A percentile compares a stretch with the other conserved stretches of the same genome.
Conservation (phyloP, 116 monocot genomes). For the Phalaenopsis hybrid region DNA sequence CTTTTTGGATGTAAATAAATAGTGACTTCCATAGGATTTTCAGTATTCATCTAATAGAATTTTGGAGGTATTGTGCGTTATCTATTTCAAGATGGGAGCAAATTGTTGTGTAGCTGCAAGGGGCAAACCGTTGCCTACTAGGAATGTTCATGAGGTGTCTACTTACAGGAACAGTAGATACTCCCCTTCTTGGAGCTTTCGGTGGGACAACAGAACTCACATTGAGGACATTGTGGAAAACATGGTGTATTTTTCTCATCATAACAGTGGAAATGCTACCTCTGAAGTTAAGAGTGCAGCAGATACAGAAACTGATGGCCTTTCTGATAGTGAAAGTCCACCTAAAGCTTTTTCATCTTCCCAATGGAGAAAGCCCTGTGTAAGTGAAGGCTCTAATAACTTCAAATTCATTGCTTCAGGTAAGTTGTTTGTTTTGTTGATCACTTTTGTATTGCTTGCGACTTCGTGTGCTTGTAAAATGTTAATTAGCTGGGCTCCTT, state of each 20-base stretch:
- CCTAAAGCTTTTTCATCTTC: slow-evolving; percentile 10
- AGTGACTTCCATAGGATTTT: background rate
- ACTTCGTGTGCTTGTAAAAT: background rate
- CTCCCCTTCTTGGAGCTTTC: slow-evolving; percentile 43
- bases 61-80: background rate
- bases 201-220: slow-evolving; percentile 43
- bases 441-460: background rate
- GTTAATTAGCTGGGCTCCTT: background rate
- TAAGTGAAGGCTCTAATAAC: slow-evolving; percentile 7
- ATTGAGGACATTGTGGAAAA: slow-evolving; percentile 43
- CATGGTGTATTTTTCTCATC: slow-evolving; percentile 13
- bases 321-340: slow-evolving; percentile 16
- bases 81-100: slow-evolving; percentile 29
- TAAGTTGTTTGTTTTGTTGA: slow-evolving; percentile 3
- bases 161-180: slow-evolving; percentile 25
- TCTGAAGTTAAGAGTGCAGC: slow-evolving; percentile 23
- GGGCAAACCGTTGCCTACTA: slow-evolving; percentile 22
- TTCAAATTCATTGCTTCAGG: slow-evolving; percentile 18
- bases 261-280: slow-evolving; percentile 13
- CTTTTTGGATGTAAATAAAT: slow-evolving; percentile 5
- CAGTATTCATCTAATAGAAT: background rate
- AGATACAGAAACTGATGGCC: slow-evolving; percentile 15
- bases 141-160: slow-evolving; percentile 17
- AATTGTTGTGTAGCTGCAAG: slow-evolving; percentile 36
- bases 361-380: slow-evolving; percentile 8